These are phyloP conservation scores for Hypoxylon intermedium DNA, from an alignment of 495 filamentous ascomycete species.

Conservation along the genomic window DNA sequence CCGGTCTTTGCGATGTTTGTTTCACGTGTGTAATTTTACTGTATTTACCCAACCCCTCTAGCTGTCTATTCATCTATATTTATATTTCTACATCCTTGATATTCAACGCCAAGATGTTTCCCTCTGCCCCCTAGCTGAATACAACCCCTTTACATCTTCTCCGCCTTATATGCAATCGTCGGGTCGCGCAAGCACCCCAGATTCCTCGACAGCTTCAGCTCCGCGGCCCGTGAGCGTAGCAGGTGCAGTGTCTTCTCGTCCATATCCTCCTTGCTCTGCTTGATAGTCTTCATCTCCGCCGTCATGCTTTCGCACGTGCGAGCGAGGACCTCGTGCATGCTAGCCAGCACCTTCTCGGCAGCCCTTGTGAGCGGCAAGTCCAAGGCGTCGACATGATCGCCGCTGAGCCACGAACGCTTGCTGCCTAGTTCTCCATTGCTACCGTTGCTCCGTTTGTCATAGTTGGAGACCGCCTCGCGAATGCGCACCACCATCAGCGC, in stretches of 20 bases:
- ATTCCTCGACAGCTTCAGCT: conserved; percentile 80
- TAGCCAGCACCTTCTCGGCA: conserved; percentile 85
- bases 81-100: not conserved
- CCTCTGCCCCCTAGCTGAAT: not conserved
- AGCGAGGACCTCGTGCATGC: conserved; percentile 85
- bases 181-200: conserved; percentile 69
- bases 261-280: conserved; percentile 46
- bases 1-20: not conserved
- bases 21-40: not conserved
- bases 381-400: conserved; percentile 68
- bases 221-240: conserved; percentile 74
- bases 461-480: conserved; percentile 70
- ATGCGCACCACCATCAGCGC: conserved; percentile 88
- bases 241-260: conserved; percentile 69
- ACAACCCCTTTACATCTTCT: conserved; percentile 48
- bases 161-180: conserved; percentile 62
- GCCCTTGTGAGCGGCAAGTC: conserved; percentile 84
- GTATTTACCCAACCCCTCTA: not conserved
- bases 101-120: too few relatives aligned
- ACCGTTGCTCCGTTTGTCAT: conserved; percentile 11
- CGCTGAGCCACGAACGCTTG: conserved; percentile 70
- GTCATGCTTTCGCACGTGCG: conserved; percentile 74
- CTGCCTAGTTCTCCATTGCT: conserved; percentile 53
- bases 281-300: conserved; percentile 38
- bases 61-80: conserved; percentile 1